Conservation (phyloP, 208 protist genomes). For the Crithidia acanthocephali region DNA sequence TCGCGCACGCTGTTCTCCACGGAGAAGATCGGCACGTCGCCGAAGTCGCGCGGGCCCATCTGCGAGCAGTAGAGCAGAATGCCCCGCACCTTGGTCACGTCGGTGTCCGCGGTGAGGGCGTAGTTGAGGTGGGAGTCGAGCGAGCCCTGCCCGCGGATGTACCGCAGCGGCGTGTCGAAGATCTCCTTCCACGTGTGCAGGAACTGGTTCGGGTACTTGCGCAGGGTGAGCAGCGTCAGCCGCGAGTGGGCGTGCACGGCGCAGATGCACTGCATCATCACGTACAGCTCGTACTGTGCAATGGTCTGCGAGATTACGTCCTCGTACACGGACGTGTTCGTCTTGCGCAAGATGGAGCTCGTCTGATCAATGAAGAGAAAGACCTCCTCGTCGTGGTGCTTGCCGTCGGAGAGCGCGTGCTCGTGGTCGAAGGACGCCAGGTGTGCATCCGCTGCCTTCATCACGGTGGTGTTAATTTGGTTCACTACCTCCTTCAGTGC, state of each 20-base stretch:
- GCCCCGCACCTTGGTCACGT: slow-evolving; percentile 59
- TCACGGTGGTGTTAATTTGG: slow-evolving; percentile 55
- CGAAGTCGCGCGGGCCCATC: slow-evolving; percentile 84
- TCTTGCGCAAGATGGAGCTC: slow-evolving; percentile 73
- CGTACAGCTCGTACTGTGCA: slow-evolving; percentile 75
- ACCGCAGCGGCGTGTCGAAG: slow-evolving; percentile 69
- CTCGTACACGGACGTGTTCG: slow-evolving; percentile 75
- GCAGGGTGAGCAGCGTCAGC: slow-evolving; percentile 74
- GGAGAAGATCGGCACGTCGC: slow-evolving; percentile 84
- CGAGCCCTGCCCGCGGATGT: slow-evolving; percentile 83
- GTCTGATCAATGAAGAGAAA: slow-evolving; percentile 92
- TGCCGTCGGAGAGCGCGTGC: slow-evolving; percentile 5
- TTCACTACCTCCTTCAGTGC: slow-evolving; percentile 28
- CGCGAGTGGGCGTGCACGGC: slow-evolving; percentile 69
- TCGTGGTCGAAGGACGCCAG: slow-evolving; percentile 28
- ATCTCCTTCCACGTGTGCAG: slow-evolving; percentile 63
- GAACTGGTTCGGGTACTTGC: slow-evolving; percentile 62
- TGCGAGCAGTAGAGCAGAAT: slow-evolving; percentile 91
- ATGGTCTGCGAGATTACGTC: slow-evolving; percentile 84
- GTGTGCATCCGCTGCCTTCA: slow-evolving; percentile 46
- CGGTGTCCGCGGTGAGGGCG: slow-evolving; percentile 56
- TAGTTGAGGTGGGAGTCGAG: slow-evolving; percentile 85
- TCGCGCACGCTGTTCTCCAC: slow-evolving; percentile 82
- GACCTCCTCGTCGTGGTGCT: slow-evolving; percentile 45
- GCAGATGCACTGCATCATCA: slow-evolving; percentile 89